Conservation (phyloP, 2,329 filamentous ascomycete species). For the Alternaria incomplexa region DNA sequence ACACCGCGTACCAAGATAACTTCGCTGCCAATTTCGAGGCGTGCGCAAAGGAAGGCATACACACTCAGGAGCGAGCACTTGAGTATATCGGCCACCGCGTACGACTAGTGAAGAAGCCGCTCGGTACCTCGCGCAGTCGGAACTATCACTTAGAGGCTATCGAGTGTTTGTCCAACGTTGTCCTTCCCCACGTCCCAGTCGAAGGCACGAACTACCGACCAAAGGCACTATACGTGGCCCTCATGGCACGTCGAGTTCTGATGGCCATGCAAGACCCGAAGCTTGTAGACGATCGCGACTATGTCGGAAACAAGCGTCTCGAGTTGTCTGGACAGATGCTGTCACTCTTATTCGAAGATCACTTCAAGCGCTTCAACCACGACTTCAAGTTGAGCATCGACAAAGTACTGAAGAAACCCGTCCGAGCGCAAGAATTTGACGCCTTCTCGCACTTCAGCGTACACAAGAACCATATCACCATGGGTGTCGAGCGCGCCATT, state of each 20-base stretch:
- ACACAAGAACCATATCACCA: constrained; percentile 84
- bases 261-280: constrained; percentile 92
- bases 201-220: constrained; percentile 91
- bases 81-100: constrained; percentile 89
- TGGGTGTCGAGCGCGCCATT: constrained; percentile 93
- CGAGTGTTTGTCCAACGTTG: constrained; percentile 88
- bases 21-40: constrained; percentile 97
- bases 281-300: constrained; percentile 94
- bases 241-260: constrained; percentile 95
- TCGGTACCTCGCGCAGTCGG: constrained; percentile 62
- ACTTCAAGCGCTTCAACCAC: constrained; percentile 93
- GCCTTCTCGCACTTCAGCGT: constrained; percentile 83
- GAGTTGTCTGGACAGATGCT: constrained; percentile 94
- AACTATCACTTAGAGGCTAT: constrained; percentile 91
- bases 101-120: constrained; percentile 71
- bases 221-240: constrained; percentile 95
- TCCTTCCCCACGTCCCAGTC: constrained; percentile 94
- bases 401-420: constrained; percentile 92
- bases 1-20: constrained; percentile 89
- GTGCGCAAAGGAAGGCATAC: constrained; percentile 80
- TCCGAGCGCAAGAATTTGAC: constrained; percentile 86
- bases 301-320: constrained; percentile 95
- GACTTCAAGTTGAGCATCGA: constrained; percentile 93
- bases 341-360: constrained; percentile 91
- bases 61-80: constrained; percentile 92